phyloP scores from a whole-genome alignment of 305 asterid species.

The Andrographis paniculata region DNA sequence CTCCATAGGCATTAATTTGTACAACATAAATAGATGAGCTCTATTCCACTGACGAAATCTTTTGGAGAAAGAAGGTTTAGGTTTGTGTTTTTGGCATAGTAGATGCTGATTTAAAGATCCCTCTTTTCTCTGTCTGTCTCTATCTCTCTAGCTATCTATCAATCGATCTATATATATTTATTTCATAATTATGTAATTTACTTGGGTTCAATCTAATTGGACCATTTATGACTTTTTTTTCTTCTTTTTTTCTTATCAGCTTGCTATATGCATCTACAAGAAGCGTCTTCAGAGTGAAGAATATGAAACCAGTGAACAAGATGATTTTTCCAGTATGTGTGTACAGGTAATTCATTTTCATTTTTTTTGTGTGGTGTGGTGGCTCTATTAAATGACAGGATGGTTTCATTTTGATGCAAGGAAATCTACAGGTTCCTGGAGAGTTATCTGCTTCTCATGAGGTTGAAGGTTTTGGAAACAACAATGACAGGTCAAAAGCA shows the following conservation, averaged over 20 bases:
- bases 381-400: background rate
- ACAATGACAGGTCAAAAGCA: slow-evolving; percentile 53
- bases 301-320: slow-evolving; percentile 21
- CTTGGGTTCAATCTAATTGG: background rate
- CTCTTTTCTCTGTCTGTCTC: too few relatives aligned
- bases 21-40: too few relatives aligned
- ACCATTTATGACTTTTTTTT: slow-evolving; percentile 5
- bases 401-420: slow-evolving; percentile 23
- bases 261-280: slow-evolving; percentile 56
- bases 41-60: too few relatives aligned
- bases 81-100: too few relatives aligned
- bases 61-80: too few relatives aligned
- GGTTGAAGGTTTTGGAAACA: slow-evolving; percentile 26
- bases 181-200: background rate
- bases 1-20: too few relatives aligned
- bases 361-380: slow-evolving; percentile 19
- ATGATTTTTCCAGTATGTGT: slow-evolving; percentile 20
- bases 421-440: slow-evolving; percentile 19
- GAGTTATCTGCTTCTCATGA: slow-evolving; percentile 28
- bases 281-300: slow-evolving; percentile 34
- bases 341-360: slow-evolving; percentile 24
- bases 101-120: too few relatives aligned
- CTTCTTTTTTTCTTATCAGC: slow-evolving; percentile 29
- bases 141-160: too few relatives aligned
- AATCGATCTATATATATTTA: background rate